Base-by-base conservation (phyloP, 331 rosid genomes). In the Cydonia oblonga region DNA sequence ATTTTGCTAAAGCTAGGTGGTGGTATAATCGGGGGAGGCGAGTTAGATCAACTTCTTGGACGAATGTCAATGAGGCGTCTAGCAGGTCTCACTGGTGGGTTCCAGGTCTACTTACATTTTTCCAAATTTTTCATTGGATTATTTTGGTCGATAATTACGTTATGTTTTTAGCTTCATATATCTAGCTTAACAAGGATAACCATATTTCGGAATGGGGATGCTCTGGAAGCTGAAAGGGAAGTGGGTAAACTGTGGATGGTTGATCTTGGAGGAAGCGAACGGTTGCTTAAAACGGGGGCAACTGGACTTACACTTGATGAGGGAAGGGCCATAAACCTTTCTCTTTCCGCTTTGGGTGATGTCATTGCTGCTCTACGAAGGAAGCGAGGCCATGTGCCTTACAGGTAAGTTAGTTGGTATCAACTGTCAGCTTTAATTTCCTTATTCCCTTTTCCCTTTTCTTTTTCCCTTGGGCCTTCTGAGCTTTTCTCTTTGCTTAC, bases 51-150 rank as follows among this genome's bases (percentile, higher is more conserved):
- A 93, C 98, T 58, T 86, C 98, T 19, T 90, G 96, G 98, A 93
- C 98, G 60, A 89, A 76, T 76, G 98, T 93, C 49, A 93, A 93
- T 4, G 97, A 93, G 75, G 78, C 97, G 32, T 93, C 98, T 58
- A 93, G 98, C 88, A 88, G 97, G 86, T 93, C 98, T 65, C 98
- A 93, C 88, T 93, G 97, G 98, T 93, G 89, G 81, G 92, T 87
- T 64, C 71, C 78, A 77, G 86, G 76, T 81, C 85, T 69, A 72
- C 33, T 73, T 75, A 84, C 68, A 71, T 57, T 19, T 66, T 76
- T 82, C n/a, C 68, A 76, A 76, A 72, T 49, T 69, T 70, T 85
- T 79, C 73, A 62, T 68, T 82, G 77, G 82, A 71, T 87, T 88
- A 84, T 85, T 93, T 83, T 78, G 86, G 90, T 90, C 86, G 96